Base-by-base conservation (phyloP, 371 early-diverging fungal species). In the Fennellomyces sp. region DNA sequence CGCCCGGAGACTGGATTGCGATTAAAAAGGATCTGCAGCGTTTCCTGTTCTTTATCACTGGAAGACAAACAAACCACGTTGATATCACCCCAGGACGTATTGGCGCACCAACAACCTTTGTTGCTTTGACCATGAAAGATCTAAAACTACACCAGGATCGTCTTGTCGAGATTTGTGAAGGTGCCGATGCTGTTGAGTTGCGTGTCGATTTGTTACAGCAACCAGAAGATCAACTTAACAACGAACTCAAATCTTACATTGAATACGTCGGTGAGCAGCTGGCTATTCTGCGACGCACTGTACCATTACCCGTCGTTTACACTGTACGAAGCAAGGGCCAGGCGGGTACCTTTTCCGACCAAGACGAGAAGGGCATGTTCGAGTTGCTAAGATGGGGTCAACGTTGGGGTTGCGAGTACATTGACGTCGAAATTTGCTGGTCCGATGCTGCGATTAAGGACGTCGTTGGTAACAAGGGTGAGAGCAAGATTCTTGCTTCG, bases 351-450 rank as follows among this genome's bases (percentile, higher is more conserved):
- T 97, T 91, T 80, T 84, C 94, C 8, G 88, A 88, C 41, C 66
- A 72, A 4, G 82, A 85, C n/a, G 74, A 81, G 35, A 60, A 78
- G 2, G 80, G 80, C 23, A 86, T 89, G 84, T 80, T 87, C 36
- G 80, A 81, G 3, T 76, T 96, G 50, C 77, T 94, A 41, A 58
- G 63, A 11, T 72, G 81, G 63, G 97, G 91, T 25, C 61, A 90
- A 26, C 83, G 85, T 53, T 93, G 93, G 92, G 97, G 96, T 19
- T 93, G 94, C 71, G 97, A 97, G 69, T 95, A 93, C 60, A 67
- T 98, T 23, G 98, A 97, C 68, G 84, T 96, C n/a, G 97, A 98
- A 66, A 82, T 94, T 19, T 69, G 72, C 38, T 75, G 72, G 65
- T 61, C 70, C 19, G 56, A 69, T 39, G 57, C 60, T n/a, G 63